Percentiles rank a stretch among this genome's conserved stretches.
phyloP scores from a whole-genome alignment of 1,139 yeast genomes.

The Martiniozyma asiatica region DNA sequence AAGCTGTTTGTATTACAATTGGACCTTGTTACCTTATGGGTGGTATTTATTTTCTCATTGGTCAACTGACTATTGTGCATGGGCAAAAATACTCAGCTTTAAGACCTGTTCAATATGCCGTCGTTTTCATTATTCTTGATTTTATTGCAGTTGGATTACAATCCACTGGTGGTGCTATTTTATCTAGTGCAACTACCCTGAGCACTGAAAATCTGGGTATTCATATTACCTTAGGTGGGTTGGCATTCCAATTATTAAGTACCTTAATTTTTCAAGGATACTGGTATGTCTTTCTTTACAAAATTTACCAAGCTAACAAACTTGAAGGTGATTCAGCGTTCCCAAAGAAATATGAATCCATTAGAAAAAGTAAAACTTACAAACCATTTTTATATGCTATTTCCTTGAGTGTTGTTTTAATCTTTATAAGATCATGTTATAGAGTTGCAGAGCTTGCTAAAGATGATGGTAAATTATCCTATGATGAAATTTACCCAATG shows the following conservation, averaged over 20 bases:
- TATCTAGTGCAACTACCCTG: neutral
- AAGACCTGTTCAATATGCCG: neutral
- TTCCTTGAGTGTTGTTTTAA: constrained; percentile 39
- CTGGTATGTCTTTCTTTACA: constrained; percentile 39
- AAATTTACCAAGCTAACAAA: constrained; percentile 26
- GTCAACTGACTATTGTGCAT: neutral
- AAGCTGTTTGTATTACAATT: neutral
- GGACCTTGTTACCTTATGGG: neutral
- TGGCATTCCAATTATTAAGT: constrained; percentile 63
- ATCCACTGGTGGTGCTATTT: neutral
- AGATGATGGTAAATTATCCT: constrained; percentile 56
- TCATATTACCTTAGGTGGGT: constrained; percentile 68
- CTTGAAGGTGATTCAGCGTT: constrained; percentile 12
- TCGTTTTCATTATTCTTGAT: neutral
- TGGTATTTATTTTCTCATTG: neutral
- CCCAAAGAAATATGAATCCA: constrained; percentile 15
- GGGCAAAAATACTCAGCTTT: neutral
- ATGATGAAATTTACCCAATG: constrained; percentile 59
- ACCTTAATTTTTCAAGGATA: constrained; percentile 50
- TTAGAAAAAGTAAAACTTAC: constrained; percentile 27
- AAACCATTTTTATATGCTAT: constrained; percentile 37
- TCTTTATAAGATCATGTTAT: constrained; percentile 63
- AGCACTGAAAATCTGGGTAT: constrained; percentile 39
- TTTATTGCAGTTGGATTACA: neutral
- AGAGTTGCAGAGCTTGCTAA: constrained; percentile 67